Evolutionary conservation across 495 filamentous ascomycete genomes (phyloP), one percentile per base, ranked within the genome.

Genomic region (Chlorociboria aeruginascens): DNA sequence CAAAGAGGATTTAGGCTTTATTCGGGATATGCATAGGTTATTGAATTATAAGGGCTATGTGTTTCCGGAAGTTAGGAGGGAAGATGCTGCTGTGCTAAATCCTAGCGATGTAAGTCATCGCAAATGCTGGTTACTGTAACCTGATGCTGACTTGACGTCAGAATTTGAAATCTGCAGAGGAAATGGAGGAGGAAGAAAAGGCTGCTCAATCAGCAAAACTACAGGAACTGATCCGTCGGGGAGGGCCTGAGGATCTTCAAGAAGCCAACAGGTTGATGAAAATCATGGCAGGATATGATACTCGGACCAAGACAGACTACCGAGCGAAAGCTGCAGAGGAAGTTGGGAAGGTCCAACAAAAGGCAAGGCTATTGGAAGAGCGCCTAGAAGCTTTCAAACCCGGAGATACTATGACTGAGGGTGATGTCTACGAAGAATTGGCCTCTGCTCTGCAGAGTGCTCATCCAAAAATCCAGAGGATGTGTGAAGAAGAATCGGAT

Each of bases 261-360:
- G 92, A 97, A 69, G 92, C 92, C 9, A 98, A 98, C 59, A 76
- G 83, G 56, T 67, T 98, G 48, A 98, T 98, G 92, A 98, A 98
- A 66, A 76, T 98, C 37, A 96, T 98, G 92, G 92, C 92, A 25
- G 92, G 92, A 50, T 97, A 83, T 63, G 92, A 97, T 63, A 94
- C 85, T 37, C 69, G 87, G 54, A 83, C 87, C 53, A 97, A 96
- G 66, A 95, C 93, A 4, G 92, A 98, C 65, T 98, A 96, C 60
- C 79, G 92, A 53, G 92, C 92, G 30, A 97, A 97, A 67, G 92
- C 92, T 2, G 92, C 92, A 8, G 89, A 96, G 60, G 92, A 97
- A 45, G 89, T 97, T 2, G 74, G 74, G 48, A 93, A 86, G 67
- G 86, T 98, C 39, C 89, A 95, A 60, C 85, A 85, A 57, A 98